phyloP scores from a whole-genome alignment of 768 basidiomycete species.

The Rhizopogon vesiculosus region DNA sequence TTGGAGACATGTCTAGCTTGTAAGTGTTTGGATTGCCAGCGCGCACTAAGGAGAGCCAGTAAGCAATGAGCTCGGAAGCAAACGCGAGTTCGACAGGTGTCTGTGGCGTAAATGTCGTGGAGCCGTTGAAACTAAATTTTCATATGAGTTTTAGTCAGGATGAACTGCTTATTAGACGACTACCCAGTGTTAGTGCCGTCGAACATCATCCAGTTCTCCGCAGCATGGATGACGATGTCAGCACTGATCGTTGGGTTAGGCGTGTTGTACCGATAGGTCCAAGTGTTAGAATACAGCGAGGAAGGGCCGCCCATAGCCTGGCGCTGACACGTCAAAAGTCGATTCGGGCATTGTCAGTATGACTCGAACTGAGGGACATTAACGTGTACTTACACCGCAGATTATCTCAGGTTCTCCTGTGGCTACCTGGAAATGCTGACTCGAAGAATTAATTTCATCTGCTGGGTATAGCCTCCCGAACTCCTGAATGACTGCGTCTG shows the following conservation, averaged over 20 bases:
- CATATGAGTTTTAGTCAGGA: background rate
- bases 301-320: constrained; percentile 42
- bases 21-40: constrained; percentile 49
- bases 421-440: constrained; percentile 38
- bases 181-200: constrained; percentile 57
- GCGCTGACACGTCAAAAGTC: constrained; percentile 22
- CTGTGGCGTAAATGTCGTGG: constrained; percentile 42
- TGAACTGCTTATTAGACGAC: constrained; percentile 3
- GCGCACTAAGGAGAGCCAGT: constrained; percentile 65
- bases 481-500: constrained; percentile 32
- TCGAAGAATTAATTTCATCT: constrained; percentile 36
- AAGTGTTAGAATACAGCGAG: constrained; percentile 31
- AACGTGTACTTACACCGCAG: constrained; percentile 43
- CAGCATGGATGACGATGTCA: constrained; percentile 39
- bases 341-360: constrained; percentile 1
- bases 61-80: constrained; percentile 55
- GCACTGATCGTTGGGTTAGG: constrained; percentile 38
- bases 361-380: background rate
- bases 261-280: constrained; percentile 60
- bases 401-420: constrained; percentile 47
- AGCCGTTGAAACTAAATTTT: constrained; percentile 42
- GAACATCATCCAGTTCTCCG: constrained; percentile 72
- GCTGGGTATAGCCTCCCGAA: constrained; percentile 39
- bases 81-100: constrained; percentile 45
- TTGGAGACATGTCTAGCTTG: constrained; percentile 47